phyloP scores from a whole-genome alignment of 2,329 filamentous ascomycete species.

The Pseudocercospora fijiensis region DNA sequence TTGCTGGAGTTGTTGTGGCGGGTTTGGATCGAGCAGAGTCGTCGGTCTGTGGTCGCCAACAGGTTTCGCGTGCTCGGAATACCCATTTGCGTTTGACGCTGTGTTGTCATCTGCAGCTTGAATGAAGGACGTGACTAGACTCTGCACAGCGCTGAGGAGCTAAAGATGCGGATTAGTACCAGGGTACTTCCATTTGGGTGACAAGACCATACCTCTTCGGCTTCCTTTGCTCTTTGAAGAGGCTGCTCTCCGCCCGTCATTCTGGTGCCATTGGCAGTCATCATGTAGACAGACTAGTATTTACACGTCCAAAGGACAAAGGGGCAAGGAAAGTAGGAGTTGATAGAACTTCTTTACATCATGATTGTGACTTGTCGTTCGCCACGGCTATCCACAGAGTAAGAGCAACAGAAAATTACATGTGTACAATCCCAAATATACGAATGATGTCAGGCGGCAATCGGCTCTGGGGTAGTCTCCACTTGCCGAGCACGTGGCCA shows the following conservation, averaged over 20 bases:
- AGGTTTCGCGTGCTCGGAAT: conserved; percentile 55
- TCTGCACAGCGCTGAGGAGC: conserved; percentile 67
- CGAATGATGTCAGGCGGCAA: conserved; percentile 14
- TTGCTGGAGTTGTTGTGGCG: conserved; percentile 45
- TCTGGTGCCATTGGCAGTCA: conserved; percentile 27
- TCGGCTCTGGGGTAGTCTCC: conserved; percentile 19
- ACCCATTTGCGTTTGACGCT: conserved; percentile 56
- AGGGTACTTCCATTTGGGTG: background rate
- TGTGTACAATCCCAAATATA: background rate
- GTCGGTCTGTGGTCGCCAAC: conserved; percentile 51
- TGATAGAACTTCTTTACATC: background rate
- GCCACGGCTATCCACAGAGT: conserved; percentile 1
- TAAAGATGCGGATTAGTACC: conserved; percentile 38
- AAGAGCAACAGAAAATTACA: conserved; percentile 7
- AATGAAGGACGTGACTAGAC: conserved; percentile 69
- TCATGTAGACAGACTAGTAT: conserved; percentile 11
- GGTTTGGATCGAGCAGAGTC: conserved; percentile 46
- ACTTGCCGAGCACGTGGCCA: conserved; percentile 15
- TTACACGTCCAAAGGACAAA: background rate
- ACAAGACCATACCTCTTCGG: conserved; percentile 36
- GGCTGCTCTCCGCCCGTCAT: conserved; percentile 15
- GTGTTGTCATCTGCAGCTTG: conserved; percentile 62
- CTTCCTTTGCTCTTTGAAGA: conserved; percentile 37
- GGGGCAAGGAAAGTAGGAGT: background rate
- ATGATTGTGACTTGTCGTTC: background rate